Evolutionary conservation across 805 yeast genomes (phyloP), one percentile per base, ranked within the genome.

Genomic region (Crinitomyces ghanaensis): DNA sequence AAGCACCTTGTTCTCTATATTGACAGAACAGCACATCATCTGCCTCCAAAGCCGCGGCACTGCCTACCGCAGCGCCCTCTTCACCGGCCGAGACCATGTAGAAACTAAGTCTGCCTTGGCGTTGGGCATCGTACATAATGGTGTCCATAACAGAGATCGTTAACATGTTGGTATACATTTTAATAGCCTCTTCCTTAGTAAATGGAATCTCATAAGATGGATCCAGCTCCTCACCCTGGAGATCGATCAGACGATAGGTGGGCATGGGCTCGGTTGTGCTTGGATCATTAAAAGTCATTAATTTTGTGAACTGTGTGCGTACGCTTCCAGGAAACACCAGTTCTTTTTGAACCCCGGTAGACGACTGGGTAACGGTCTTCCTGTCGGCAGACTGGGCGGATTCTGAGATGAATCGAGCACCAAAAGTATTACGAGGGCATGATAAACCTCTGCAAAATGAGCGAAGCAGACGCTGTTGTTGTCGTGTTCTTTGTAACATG

Each of bases 21-120:
- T 54, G 59, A 25, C 45, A 42, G 33, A 52, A 54, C 28, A 54
- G 36, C 21, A 40, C 44, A 31, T 54, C 59, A 6, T 53, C 48
- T 8, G 41, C 33, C 20, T 35, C 41, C 8, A 54, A 43, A 6
- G 57, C 58, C 8, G 58, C 54, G 0, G 57, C 49, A 24, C 50
- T 41, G 8, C 58, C 59, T 2, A 54, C 52, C 8, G 54, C 44
- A n/a, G 52, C 45, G 3, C 57, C 59, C 31, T 54, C 59, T 27
- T 54, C 59, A 9, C 59, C 59, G 14, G 55, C 55, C 23, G 48
- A 41, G n/a, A 53, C 56, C 57, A 54, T 54, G 40, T 54, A 54
- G 38, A 54, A 54, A 26, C 49, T 40, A 17, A 54, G 38, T 7
- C 59, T 43, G 19, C 59, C 59, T 34, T 54, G 59, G 18, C 59